Base-by-base conservation (phyloP, 2,329 filamentous ascomycete genomes). In the Pseudogymnoascus verrucosus region DNA sequence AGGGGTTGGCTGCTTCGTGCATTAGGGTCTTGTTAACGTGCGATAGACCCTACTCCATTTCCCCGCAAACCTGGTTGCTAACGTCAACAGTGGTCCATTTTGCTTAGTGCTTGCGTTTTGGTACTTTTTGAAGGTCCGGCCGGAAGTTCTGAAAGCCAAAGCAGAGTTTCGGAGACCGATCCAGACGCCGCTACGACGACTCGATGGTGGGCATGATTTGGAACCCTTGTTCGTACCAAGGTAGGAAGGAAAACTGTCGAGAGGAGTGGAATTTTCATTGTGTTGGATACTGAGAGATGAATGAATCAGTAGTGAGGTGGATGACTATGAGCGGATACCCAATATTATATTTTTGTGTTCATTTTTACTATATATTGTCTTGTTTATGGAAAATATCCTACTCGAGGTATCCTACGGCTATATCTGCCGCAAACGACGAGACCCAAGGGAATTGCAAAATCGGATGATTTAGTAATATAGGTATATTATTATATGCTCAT, bases 11-110 rank as follows among this genome's bases (percentile, higher is more conserved):
- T 26, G 59, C 23, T 61, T 19, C 59, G 6, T 61, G 31, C 28
- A 37, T 61, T 36, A 37, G 59, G 59, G 14, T 16, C 28, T 40
- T 61, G 23, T 61, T 61, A 5, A 61, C 59, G 59, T 61, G 31
- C 28, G 59, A 39, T 61, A n/a, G 26, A 11, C n/a, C 21, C 21
- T 4, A 54, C 26, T 14, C n/a, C 26, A 34, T n/a, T 54, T n/a
- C 26, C 26, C 47, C 26, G 26, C 8, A 8, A 4, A 5, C 26
- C 26, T 5, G 47, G 47, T 19, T 34, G 2, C 47, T 54, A 54
- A 54, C 47, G n/a, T 34, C 14, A 31, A 19, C 12, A 54, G n/a
- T 54, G 26, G 26, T 34, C 47, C 47, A 5, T 31, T 54, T 54
- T 31, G 47, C 47, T 12, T 54, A 23, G 14, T 6, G 26, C 47